Percentiles rank a stretch among this genome's conserved stretches.
These are phyloP conservation scores for Backusella luteola DNA, from an alignment of 192 early-diverging fungal species.

Conservation along the genomic window DNA sequence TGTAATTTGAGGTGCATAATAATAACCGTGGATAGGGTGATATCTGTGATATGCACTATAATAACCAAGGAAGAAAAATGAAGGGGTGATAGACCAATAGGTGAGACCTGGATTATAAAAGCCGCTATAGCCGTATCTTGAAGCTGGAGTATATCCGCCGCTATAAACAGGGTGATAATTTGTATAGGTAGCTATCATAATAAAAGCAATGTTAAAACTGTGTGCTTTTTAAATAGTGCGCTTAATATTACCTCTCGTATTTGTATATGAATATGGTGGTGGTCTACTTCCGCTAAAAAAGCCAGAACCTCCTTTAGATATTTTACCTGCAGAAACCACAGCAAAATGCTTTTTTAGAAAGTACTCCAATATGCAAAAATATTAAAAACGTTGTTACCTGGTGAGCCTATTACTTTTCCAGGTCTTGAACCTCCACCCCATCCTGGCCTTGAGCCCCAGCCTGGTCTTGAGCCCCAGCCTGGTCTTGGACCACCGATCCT, in stretches of 20 bases:
- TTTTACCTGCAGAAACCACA: constrained; percentile 13
- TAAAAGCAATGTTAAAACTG: not conserved
- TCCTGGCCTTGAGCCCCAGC: not conserved
- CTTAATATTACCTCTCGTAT: not conserved
- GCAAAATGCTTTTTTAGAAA: not conserved
- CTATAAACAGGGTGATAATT: constrained; percentile 30
- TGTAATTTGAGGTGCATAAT: constrained; percentile 31
- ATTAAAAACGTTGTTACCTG: not conserved
- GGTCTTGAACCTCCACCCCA: no score
- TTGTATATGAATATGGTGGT: constrained; percentile 4
- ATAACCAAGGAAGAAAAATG: constrained; percentile 31
- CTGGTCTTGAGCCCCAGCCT: not conserved
- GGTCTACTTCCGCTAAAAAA: not conserved
- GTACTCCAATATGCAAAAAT: not conserved
- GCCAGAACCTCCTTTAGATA: constrained; percentile 30
- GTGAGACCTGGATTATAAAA: constrained; percentile 29
- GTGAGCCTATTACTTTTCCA: not conserved
- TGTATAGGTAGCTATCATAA: constrained; percentile 15
- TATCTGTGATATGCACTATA: constrained; percentile 28
- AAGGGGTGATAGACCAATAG: constrained; percentile 29
- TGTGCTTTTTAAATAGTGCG: not conserved
- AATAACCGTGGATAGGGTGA: constrained; percentile 25
- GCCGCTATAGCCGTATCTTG: constrained; percentile 28
- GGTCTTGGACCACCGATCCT: not conserved
- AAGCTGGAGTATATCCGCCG: constrained; percentile 23